phyloP scores from a whole-genome alignment of 202 grass and related monocot species.

The Digitaria exilis region DNA sequence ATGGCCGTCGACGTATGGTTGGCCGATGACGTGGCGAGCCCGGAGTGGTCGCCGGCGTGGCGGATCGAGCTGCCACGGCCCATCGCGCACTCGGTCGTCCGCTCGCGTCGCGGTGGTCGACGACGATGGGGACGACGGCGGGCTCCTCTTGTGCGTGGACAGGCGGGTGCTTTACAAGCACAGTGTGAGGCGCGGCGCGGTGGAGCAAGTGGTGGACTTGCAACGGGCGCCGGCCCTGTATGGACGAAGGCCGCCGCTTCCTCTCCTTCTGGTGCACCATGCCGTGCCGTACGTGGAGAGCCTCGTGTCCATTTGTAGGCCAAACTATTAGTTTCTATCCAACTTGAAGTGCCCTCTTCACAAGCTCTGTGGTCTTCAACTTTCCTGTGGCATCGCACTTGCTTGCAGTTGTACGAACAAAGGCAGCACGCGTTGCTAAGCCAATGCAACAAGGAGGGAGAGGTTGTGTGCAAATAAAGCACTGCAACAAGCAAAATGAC shows the following conservation, averaged over 20 bases:
- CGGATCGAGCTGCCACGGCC: not conserved
- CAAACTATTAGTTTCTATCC: no score
- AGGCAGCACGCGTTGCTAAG: no score
- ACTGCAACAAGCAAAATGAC: no score
- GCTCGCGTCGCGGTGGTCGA: not conserved
- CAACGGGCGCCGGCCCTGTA: not conserved
- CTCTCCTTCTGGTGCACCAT: not conserved
- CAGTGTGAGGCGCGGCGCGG: no score
- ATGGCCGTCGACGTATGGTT: not conserved
- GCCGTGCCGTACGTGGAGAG: slow-evolving; percentile 11
- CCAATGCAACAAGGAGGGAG: no score
- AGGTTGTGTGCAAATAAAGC: no score
- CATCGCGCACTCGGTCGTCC: not conserved
- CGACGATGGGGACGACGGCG: not conserved
- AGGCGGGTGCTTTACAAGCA: not conserved
- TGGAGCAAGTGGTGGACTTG: not conserved
- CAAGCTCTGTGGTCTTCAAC: no score
- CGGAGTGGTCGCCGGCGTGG: not conserved
- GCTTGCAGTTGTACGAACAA: no score
- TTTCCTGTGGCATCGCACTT: no score
- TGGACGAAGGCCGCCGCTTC: not conserved
- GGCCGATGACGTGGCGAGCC: not conserved
- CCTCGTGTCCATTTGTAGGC: not conserved
- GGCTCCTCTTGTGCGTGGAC: slow-evolving; percentile 16
- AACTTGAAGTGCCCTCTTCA: no score